Base-by-base conservation (phyloP, 2,329 filamentous ascomycete species). In the Phialophora macrospora region DNA sequence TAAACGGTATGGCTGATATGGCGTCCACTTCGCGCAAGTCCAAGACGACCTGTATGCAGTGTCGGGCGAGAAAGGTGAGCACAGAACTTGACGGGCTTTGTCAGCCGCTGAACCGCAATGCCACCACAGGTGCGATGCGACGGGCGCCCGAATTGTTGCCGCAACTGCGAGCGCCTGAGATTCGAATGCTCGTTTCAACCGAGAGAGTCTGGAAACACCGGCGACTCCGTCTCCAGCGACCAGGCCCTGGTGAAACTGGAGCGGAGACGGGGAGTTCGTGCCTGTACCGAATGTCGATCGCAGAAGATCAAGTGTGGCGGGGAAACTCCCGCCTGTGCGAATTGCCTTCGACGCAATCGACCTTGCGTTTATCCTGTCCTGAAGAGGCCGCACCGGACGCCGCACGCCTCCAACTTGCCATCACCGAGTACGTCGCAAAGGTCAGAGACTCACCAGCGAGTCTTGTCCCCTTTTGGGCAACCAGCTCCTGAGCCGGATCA, bases 281-380 rank as follows among this genome's bases (percentile, higher is more conserved):
- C 64, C 30, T 66, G 64, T 51, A 62, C 58, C 46, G 64, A 66
- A 60, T 66, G 64, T 49, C 64, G 64, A 22, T 62, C 64, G n/a
- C 64, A 66, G 30, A 66, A 66, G 48, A 62, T 62, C 34, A 54
- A 55, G 14, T 66, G 64, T 24, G 59, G 59, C 26, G 64, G 64
- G 11, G 64, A 66, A 7, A 44, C 58, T 26, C 64, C 64, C 7
- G 46, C 64, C 6, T 66, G 64, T 62, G 54, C 52, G 28, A 66
- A 66, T 26, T 66, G 64, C 55, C 44, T 66, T 34, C 60, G 64
- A 32, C 54, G 64, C 24, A 62, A 62, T 59, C 64, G 64, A 38
- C 59, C 44, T 38, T 66, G 64, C 38, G 59, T 55, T 2, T 66
- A 66, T 62, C 64, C 64, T 9, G 48, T 44, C 1, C 55, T 60